A percentile compares a stretch with the other conserved stretches of the same genome.
Evolutionary conservation across 306 rosid species (phyloP).

Genomic region (Quercus agrifolia): DNA sequence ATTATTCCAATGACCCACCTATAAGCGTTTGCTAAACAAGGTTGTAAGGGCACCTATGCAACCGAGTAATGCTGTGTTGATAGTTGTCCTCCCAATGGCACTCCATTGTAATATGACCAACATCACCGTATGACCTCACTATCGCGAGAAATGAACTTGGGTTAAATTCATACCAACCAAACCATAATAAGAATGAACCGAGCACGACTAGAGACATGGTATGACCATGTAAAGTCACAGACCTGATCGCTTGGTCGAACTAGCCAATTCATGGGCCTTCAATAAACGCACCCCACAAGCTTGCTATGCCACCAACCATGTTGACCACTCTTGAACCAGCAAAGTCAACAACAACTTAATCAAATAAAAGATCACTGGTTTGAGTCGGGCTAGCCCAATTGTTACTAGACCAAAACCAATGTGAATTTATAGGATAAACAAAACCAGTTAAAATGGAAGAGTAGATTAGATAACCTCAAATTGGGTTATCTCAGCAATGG

Average conservation of each 20-base stretch:
- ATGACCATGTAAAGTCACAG: constrained; percentile 57
- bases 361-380: constrained; percentile 21
- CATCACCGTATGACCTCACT: constrained; percentile 28
- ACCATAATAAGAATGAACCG: constrained; percentile 66
- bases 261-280: constrained; percentile 83
- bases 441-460: constrained; percentile 68
- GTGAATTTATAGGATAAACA: constrained; percentile 63
- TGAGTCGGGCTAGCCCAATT: constrained; percentile 66
- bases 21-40: constrained; percentile 54
- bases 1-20: constrained; percentile 69
- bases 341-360: constrained; percentile 54
- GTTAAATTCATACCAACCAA: constrained; percentile 85
- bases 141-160: constrained; percentile 69
- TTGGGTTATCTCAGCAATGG: constrained; percentile 69
- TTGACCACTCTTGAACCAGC: constrained; percentile 71
- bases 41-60: constrained; percentile 65
- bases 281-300: constrained; percentile 65
- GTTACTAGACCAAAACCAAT: constrained; percentile 65
- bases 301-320: constrained; percentile 81
- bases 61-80: constrained; percentile 68
- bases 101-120: constrained; percentile 70
- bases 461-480: constrained; percentile 66
- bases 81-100: constrained; percentile 67
- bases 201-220: constrained; percentile 60
- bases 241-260: constrained; percentile 46